Conservation (phyloP, 1,284 basidiomycete species). For the Volvariella volvacea region DNA sequence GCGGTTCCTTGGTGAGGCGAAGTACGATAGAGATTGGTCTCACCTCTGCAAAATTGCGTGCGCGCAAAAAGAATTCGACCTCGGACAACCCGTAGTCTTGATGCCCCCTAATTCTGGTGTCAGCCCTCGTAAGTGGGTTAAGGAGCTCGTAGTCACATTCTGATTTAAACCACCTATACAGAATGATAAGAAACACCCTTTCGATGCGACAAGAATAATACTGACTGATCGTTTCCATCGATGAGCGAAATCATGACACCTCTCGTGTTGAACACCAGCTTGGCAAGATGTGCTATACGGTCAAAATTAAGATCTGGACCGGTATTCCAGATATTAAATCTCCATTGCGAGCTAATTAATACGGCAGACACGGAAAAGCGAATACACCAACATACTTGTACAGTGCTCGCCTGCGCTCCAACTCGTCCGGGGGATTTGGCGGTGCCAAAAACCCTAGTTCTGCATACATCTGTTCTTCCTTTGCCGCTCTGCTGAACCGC, state of each 20-base stretch:
- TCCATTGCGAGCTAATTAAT: slow-evolving; percentile 16
- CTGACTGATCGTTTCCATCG: slow-evolving; percentile 76
- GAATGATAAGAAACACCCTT: not conserved
- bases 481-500: slow-evolving; percentile 40
- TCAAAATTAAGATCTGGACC: slow-evolving; percentile 87
- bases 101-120: slow-evolving; percentile 47
- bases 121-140: slow-evolving; percentile 1
- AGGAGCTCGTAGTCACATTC: slow-evolving; percentile 49
- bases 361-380: not conserved
- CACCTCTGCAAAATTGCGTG: slow-evolving; percentile 81
- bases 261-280: slow-evolving; percentile 89
- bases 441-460: slow-evolving; percentile 72
- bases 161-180: slow-evolving; percentile 72
- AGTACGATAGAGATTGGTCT: slow-evolving; percentile 14
- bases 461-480: slow-evolving; percentile 50
- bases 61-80: slow-evolving; percentile 73
- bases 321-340: slow-evolving; percentile 85
- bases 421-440: slow-evolving; percentile 76
- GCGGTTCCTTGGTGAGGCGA: slow-evolving; percentile 1
- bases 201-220: slow-evolving; percentile 7
- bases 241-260: slow-evolving; percentile 79
- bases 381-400: slow-evolving; percentile 50
- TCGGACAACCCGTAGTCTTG: slow-evolving; percentile 43
- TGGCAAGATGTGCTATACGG: slow-evolving; percentile 83
- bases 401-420: slow-evolving; percentile 72